Percentiles rank a stretch among this genome's conserved stretches.
These are phyloP conservation scores for Aquilaria agallochum DNA, from an alignment of 441 rosid genomes.

Conservation along the genomic window DNA sequence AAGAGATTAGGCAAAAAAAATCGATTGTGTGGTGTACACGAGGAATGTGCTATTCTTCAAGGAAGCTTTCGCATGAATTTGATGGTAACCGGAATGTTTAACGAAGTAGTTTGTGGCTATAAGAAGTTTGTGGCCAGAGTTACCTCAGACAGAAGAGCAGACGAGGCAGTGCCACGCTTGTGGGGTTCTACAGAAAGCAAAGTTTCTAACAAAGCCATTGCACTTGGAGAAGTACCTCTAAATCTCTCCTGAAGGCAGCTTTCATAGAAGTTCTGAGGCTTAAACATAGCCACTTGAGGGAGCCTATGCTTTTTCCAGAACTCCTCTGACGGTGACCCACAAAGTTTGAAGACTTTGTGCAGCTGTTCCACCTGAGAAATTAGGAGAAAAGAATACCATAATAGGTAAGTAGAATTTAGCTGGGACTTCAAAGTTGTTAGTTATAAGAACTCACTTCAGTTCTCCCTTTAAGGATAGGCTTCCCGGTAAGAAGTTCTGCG, in stretches of 20 bases:
- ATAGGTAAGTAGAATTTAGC: background rate
- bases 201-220: conserved; percentile 54
- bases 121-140: background rate
- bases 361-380: conserved; percentile 75
- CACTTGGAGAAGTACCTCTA: conserved; percentile 42
- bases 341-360: conserved; percentile 87
- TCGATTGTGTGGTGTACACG: no score
- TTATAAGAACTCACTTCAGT: conserved; percentile 54
- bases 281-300: conserved; percentile 67
- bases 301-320: conserved; percentile 67
- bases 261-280: conserved; percentile 64
- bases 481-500: conserved; percentile 68
- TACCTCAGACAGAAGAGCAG: conserved; percentile 73
- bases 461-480: conserved; percentile 83
- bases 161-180: conserved; percentile 86
- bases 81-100: no score
- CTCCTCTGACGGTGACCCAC: conserved; percentile 84
- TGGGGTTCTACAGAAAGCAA: conserved; percentile 75
- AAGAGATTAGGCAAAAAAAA: no score
- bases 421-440: background rate
- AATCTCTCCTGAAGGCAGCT: conserved; percentile 64
- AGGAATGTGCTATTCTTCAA: no score
- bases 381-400: background rate
- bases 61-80: no score
- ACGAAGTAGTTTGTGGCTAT: no score